Evolutionary conservation across 306 rosid genomes (phyloP), one percentile per base, ranked within the genome.

Genomic region (Sesbania bispinosa): DNA sequence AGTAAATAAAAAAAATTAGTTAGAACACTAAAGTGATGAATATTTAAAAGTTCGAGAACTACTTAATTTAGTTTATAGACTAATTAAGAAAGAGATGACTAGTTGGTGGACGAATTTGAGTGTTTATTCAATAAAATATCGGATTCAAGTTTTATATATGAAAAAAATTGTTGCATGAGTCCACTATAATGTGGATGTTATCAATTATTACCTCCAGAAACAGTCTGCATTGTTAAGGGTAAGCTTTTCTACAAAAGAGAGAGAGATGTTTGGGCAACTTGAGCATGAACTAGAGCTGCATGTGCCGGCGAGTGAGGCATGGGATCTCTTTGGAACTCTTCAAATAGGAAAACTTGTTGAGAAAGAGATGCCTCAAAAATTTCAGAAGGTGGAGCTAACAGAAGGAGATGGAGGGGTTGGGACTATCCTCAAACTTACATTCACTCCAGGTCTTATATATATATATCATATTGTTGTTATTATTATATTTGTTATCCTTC

Each of bases 371-470:
- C n/a, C 85, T 0, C 6, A 69, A 10, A 8, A 82, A 3, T 23
- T 87, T 36, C 38, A 82, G 4, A 87, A 80, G 50, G 60, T 81
- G 3, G 86, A 89, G 42, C 0, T 89, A 2, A 30, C 38, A 0
- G 79, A 92, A 73, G 97, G 97, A 1, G 90, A 92, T 79, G 97
- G 97, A 42, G 92, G 87, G 0, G 76, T 77, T 63, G 97, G 97
- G 5, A 82, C 90, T 30, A 24, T 85, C 58, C 70, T 87, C 61
- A 57, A 87, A 38, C 23, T 92, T 23, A 84, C 63, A 9, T 87
- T 85, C 50, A 42, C 79, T 1, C 85, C 90, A 39, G 96, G 96
- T 85, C 15, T 1, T n/a, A n/a, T 10, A 29, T 8, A 7, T 41
- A 1, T 3, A 36, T 36, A 8, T 38, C 43, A n/a, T n/a, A n/a